Base-by-base conservation (phyloP, 352 stramenopile genomes). In the Phytophthora rubi region DNA sequence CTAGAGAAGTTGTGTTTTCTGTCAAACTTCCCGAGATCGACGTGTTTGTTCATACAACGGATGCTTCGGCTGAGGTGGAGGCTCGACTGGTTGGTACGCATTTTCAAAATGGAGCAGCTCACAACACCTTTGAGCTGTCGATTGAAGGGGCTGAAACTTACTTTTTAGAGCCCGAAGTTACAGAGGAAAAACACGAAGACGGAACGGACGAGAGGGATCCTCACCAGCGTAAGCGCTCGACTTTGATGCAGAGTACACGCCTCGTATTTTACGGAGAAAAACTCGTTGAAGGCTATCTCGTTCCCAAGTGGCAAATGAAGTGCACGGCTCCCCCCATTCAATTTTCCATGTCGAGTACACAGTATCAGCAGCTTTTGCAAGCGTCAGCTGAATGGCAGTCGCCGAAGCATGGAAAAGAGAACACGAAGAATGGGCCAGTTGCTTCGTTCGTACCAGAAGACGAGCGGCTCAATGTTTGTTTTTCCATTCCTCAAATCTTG, bases 261-360 rank as follows among this genome's bases (percentile, higher is more conserved):
- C 62, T 93, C n/a, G 70, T 89, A 33, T 92, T 93, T 72, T 73
- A 73, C 21, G 84, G 86, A 9, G 71, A 85, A 56, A 91, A 93
- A 42, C 66, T 86, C 6, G 45, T 75, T 0, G 68, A 85, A 42
- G 53, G 65, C 1, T 70, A 82, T n/a, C 62, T 76, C 2, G 59
- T 79, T 7, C 74, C 83, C 4, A 85, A 83, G 28, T 93, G 84
- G 86, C 44, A 69, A 26, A 84, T 89, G 70, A 83, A 85, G 26
- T 90, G 86, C 52, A 90, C 74, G 4, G 80, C 80, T 15, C 86
- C 86, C n/a, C 86, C 86, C 0, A 89, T 93, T 28, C 89, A 87
- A 51, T 90, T 93, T 53, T 86, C 82, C 0, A 69, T 93, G 15
- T 90, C 82, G 0, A 91, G 78, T 53, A 68, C 78, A 1, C 86